Conservation (phyloP, 202 grass and related monocot genomes). For the Panicum hallii region DNA sequence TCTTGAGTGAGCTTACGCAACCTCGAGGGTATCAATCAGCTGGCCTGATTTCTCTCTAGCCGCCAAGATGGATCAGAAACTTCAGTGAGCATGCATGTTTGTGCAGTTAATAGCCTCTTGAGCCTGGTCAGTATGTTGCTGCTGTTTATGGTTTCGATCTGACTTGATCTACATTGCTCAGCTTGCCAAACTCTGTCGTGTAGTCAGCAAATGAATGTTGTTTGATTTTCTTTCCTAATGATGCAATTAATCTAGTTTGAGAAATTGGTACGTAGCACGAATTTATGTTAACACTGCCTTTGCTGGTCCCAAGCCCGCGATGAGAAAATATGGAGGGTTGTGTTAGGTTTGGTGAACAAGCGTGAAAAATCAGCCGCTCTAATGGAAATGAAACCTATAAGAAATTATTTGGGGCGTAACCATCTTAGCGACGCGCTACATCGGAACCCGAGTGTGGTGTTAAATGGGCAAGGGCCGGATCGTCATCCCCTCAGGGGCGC, state of each 20-base stretch:
- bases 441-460: too few relatives aligned
- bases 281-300: background rate
- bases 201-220: background rate
- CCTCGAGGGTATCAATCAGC: background rate
- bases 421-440: too few relatives aligned
- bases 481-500: too few relatives aligned
- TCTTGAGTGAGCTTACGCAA: background rate
- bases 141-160: background rate
- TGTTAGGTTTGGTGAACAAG: too few relatives aligned
- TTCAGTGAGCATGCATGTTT: background rate
- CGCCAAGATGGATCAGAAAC: slow-evolving; percentile 12
- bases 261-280: background rate
- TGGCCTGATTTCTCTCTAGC: background rate
- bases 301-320: too few relatives aligned
- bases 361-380: too few relatives aligned
- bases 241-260: background rate
- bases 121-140: slow-evolving; percentile 23
- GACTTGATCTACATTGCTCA: background rate
- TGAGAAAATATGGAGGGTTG: too few relatives aligned
- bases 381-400: too few relatives aligned
- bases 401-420: too few relatives aligned
- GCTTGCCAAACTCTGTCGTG: background rate
- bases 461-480: too few relatives aligned
- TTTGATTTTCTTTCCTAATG: background rate
- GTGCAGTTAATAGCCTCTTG: background rate